Evolutionary conservation across 108 stramenopile genomes (phyloP).

Genomic region (Fragilariopsis cylindrus): DNA sequence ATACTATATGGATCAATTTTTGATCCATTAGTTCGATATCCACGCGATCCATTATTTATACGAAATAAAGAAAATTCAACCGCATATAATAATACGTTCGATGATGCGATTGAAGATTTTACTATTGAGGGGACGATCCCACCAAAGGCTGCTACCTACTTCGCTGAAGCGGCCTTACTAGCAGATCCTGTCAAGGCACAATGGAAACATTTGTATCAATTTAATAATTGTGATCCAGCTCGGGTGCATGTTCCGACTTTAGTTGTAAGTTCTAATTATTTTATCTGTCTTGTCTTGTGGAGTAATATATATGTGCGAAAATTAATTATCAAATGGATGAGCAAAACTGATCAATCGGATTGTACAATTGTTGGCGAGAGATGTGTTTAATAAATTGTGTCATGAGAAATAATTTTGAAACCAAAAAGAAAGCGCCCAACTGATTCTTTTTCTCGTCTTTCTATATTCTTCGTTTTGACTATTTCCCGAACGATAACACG

Average conservation of each 20-base stretch:
- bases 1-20: slow-evolving; percentile 86
- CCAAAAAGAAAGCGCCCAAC: too few species aligned
- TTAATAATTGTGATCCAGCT: slow-evolving; percentile 87
- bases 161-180: slow-evolving; percentile 77
- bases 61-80: slow-evolving; percentile 27
- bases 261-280: slow-evolving; percentile 46
- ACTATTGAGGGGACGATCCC: slow-evolving; percentile 79
- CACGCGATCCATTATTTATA: slow-evolving; percentile 64
- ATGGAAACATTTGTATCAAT: slow-evolving; percentile 83
- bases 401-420: too few species aligned
- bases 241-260: slow-evolving; percentile 77
- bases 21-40: slow-evolving; percentile 75
- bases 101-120: slow-evolving; percentile 86
- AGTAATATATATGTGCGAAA: neutral
- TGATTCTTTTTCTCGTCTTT: neutral
- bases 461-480: too few species aligned
- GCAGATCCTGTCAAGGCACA: slow-evolving; percentile 82
- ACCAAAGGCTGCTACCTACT: slow-evolving; percentile 55
- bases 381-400: too few species aligned
- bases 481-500: too few species aligned
- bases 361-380: too few species aligned
- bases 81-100: slow-evolving; percentile 58
- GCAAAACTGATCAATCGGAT: too few species aligned
- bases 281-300: neutral
- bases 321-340: neutral